phyloP scores from a whole-genome alignment of 257 asterid species.

The Forsythia suspensa region DNA sequence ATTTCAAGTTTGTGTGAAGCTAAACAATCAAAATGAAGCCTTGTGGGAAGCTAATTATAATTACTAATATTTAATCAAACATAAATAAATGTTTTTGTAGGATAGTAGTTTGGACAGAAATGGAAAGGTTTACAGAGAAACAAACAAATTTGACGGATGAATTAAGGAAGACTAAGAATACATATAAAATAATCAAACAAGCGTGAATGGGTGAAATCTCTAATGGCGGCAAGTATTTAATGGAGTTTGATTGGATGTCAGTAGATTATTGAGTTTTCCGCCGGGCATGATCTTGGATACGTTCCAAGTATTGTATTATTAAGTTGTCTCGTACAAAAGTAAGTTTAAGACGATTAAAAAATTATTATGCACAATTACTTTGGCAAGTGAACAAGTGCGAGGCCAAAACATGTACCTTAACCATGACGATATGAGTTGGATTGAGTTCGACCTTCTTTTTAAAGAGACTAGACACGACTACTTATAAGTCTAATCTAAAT shows the following conservation, averaged over 20 bases:
- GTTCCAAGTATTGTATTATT: too few species aligned
- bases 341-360: too few species aligned
- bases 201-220: not conserved
- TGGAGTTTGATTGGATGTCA: too few species aligned
- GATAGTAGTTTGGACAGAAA: not conserved
- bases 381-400: too few species aligned
- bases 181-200: not conserved
- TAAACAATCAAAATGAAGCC: not conserved
- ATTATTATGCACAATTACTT: too few species aligned
- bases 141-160: slow-evolving; percentile 36
- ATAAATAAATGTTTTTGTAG: not conserved
- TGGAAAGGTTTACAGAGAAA: slow-evolving; percentile 1
- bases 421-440: too few species aligned
- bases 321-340: too few species aligned
- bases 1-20: slow-evolving; percentile 12
- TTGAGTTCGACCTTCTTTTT: not conserved
- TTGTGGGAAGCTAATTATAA: not conserved
- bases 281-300: not conserved
- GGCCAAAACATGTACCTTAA: too few species aligned
- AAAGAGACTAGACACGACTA: too few species aligned
- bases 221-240: not conserved
- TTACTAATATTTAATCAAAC: slow-evolving; percentile 14
- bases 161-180: slow-evolving; percentile 14
- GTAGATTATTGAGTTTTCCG: not conserved
- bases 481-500: too few species aligned